A percentile compares a stretch with the other conserved stretches of the same genome.
phyloP scores from a whole-genome alignment of 1,284 basidiomycete species.

The Sanguinoderma infundibulare region DNA sequence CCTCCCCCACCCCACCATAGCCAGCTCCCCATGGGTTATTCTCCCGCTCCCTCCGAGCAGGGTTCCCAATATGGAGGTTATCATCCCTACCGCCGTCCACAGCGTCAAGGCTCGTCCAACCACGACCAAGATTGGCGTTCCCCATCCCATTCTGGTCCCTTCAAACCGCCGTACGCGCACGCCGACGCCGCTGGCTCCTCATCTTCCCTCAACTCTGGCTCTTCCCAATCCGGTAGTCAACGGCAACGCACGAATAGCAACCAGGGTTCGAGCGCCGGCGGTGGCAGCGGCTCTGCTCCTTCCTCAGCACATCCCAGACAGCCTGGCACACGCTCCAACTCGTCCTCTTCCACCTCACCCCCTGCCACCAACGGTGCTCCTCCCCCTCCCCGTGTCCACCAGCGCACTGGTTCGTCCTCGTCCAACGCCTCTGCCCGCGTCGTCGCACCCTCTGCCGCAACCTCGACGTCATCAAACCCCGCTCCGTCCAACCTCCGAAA shows the following conservation, averaged over 20 bases:
- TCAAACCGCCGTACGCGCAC: slow-evolving; percentile 71
- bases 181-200: slow-evolving; percentile 76
- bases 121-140: slow-evolving; percentile 54
- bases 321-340: slow-evolving; percentile 30
- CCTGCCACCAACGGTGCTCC: slow-evolving; percentile 33
- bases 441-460: slow-evolving; percentile 23
- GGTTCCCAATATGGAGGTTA: slow-evolving; percentile 62
- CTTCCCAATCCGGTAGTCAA: slow-evolving; percentile 41
- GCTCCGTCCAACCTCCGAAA: slow-evolving; percentile 53
- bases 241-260: slow-evolving; percentile 68
- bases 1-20: slow-evolving; percentile 60
- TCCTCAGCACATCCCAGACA: slow-evolving; percentile 35
- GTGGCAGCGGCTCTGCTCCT: slow-evolving; percentile 20
- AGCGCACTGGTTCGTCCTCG: slow-evolving; percentile 50
- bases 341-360: slow-evolving; percentile 29
- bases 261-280: slow-evolving; percentile 33
- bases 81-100: slow-evolving; percentile 81
- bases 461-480: slow-evolving; percentile 41
- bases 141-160: slow-evolving; percentile 39
- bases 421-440: slow-evolving; percentile 41
- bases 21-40: slow-evolving; percentile 46
- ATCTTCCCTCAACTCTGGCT: slow-evolving; percentile 72
- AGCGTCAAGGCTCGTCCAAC: slow-evolving; percentile 45
- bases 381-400: slow-evolving; percentile 41
- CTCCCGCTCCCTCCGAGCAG: slow-evolving; percentile 37